phyloP scores from a whole-genome alignment of 306 rosid genomes.

The Corylus heterophylla region DNA sequence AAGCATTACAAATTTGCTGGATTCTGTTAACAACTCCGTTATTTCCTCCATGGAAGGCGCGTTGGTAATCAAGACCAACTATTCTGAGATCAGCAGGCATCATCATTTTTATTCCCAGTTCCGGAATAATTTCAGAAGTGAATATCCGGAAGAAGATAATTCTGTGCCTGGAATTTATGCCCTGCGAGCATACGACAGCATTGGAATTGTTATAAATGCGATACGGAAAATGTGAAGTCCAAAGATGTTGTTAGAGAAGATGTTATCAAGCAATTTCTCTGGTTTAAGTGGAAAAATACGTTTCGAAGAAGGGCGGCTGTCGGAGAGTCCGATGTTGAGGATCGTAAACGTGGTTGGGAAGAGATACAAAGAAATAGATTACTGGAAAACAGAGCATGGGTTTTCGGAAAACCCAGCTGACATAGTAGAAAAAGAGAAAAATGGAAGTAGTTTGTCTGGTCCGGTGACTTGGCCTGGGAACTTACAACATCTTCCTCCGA shows the following conservation, averaged over 20 bases:
- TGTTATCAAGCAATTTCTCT: conserved; percentile 34
- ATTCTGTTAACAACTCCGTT: conserved; percentile 39
- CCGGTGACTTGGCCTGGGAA: conserved; percentile 73
- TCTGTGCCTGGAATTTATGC: conserved; percentile 54
- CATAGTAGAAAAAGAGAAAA: conserved; percentile 7
- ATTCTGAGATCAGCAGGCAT: conserved; percentile 35
- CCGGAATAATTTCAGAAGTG: conserved; percentile 27
- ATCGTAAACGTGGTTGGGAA: conserved; percentile 56
- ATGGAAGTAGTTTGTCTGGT: conserved; percentile 21
- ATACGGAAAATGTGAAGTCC: conserved; percentile 29
- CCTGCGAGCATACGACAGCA: conserved; percentile 62
- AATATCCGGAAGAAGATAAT: conserved; percentile 46
- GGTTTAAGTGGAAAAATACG: conserved; percentile 66
- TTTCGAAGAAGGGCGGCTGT: conserved; percentile 43
- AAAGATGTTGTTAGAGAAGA: conserved; percentile 15
- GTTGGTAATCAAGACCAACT: conserved; percentile 61
- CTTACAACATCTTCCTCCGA: conserved; percentile 26
- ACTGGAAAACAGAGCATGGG: conserved; percentile 47
- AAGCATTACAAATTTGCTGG: conserved; percentile 48
- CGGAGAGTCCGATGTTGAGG: conserved; percentile 34
- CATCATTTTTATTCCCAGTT: conserved; percentile 40
- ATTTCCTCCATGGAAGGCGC: conserved; percentile 63
- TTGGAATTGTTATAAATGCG: conserved; percentile 47
- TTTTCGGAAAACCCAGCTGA: conserved; percentile 26
- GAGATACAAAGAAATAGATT: conserved; percentile 53